phyloP scores from a whole-genome alignment of 148 eudicot genomes.

The Rhododendron ferrugineum region DNA sequence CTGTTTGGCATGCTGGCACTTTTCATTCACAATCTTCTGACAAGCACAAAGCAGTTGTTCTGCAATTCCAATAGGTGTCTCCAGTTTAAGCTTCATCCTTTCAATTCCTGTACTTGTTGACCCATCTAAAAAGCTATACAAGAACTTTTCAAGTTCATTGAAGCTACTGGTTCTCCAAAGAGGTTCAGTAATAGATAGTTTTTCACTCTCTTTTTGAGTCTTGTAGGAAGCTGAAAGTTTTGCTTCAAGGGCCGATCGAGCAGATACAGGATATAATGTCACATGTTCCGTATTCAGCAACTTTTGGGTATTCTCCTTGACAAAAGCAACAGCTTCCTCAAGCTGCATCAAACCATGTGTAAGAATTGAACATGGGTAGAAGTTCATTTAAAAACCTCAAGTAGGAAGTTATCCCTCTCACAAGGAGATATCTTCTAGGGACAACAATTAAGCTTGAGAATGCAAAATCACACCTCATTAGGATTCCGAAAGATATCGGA shows the following conservation, averaged over 20 bases:
- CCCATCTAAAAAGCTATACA: constrained; percentile 70
- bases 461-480: constrained; percentile 45
- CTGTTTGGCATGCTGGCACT: constrained; percentile 59
- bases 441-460: background rate
- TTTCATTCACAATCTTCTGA: constrained; percentile 66
- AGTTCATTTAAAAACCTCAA: background rate
- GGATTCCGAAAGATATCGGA: constrained; percentile 64
- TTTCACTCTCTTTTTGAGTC: constrained; percentile 22
- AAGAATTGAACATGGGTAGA: background rate
- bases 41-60: constrained; percentile 81
- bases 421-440: background rate
- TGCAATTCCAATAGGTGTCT: constrained; percentile 80
- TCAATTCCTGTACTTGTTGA: constrained; percentile 81
- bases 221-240: constrained; percentile 47
- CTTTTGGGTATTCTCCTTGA: constrained; percentile 64
- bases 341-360: constrained; percentile 49
- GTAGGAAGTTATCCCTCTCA: background rate
- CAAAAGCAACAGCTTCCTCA: constrained; percentile 74
- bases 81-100: constrained; percentile 86
- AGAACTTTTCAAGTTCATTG: constrained; percentile 63
- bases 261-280: constrained; percentile 78
- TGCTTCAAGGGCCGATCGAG: constrained; percentile 76
- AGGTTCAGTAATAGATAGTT: constrained; percentile 21
- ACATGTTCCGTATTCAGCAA: constrained; percentile 68
- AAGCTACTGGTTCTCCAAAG: constrained; percentile 40